Evolutionary conservation across 495 filamentous ascomycete genomes (phyloP), one percentile per base, ranked within the genome.

Genomic region (Daldinia bambusicola): DNA sequence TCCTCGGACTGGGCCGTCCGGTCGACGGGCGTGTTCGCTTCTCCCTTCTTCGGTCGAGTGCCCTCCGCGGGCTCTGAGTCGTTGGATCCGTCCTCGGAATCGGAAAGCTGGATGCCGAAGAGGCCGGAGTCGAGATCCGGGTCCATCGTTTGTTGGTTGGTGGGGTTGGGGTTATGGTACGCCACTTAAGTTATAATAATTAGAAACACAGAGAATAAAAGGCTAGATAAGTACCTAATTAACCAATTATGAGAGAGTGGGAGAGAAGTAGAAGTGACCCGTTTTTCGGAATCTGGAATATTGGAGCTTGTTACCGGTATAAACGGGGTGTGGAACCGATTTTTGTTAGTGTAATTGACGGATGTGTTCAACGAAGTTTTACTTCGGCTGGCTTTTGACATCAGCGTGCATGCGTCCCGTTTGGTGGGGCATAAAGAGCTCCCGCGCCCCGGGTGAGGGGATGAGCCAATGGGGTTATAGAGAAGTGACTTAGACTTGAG

Each of bases 1-100:
- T 69, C 70, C 36, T 85, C 80, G 0, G 83, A 82, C 48, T 84
- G 81, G 13, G 80, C 82, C 1, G 74, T 83, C 36, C 82, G 72
- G 16, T 76, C 79, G 0, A 75, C 72, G 1, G 76, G 71, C n/a
- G 77, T 1, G 3, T 63, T 41, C 66, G 69, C 38, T 52, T 57
- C 38, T 16, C 55, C 45, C 18, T 53, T 71, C 52, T 58, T 67
- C 1, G 63, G 58, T 9, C 6, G 22, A 36, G n/a, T 48, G 13
- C 69, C 63, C 13, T 67, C 63, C 4, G 59, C 69, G 20, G 55
- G 59, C 8, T 63, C 68, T 26, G 62, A n/a, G 48, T 34, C 30
- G 26, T 62, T 65, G 12, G 22, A 13, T 4, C 63, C 69, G 57
- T 72, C 61, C 12, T 82, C 81, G 20, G 78, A 78, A 37, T 76